Evolutionary conservation across 108 stramenopile genomes (phyloP).

Genomic region (Fistulifera solaris): DNA sequence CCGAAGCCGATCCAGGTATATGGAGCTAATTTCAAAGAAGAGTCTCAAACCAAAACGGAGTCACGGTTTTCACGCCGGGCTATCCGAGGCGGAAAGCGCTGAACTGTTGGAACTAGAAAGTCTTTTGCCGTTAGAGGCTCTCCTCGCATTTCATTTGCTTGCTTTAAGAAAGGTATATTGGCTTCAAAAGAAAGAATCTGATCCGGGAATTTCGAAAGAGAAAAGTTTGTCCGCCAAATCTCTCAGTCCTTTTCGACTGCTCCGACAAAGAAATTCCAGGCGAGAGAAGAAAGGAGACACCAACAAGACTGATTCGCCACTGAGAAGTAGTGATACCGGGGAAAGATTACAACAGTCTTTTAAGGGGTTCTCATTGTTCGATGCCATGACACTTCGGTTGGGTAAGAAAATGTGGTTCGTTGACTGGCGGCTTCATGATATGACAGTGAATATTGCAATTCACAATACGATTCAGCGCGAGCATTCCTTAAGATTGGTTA

Average conservation of each 20-base stretch:
- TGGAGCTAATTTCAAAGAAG: conserved; percentile 58
- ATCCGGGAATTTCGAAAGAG: background rate
- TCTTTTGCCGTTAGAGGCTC: conserved; percentile 63
- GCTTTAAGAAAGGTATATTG: conserved; percentile 47
- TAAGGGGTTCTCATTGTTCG: conserved; percentile 13
- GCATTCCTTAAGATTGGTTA: conserved; percentile 4
- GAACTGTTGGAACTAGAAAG: conserved; percentile 50
- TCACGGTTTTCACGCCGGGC: conserved; percentile 56
- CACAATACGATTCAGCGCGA: conserved; percentile 8
- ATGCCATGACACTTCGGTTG: conserved; percentile 33
- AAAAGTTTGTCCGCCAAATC: background rate
- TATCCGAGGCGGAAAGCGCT: conserved; percentile 45
- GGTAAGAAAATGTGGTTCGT: conserved; percentile 35
- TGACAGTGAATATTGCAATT: conserved; percentile 18
- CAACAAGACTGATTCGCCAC: background rate
- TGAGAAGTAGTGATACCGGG: background rate
- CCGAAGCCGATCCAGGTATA: conserved; percentile 38
- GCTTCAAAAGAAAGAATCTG: background rate
- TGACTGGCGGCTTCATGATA: conserved; percentile 22
- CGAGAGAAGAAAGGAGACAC: conserved; percentile 3
- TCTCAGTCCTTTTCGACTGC: background rate
- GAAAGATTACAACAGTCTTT: background rate
- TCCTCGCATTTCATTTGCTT: conserved; percentile 65
- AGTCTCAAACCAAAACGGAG: conserved; percentile 16
- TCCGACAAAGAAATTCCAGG: background rate